Evolutionary conservation across 2,329 filamentous ascomycete species (phyloP).

Genomic region (Beauveria asiatica): DNA sequence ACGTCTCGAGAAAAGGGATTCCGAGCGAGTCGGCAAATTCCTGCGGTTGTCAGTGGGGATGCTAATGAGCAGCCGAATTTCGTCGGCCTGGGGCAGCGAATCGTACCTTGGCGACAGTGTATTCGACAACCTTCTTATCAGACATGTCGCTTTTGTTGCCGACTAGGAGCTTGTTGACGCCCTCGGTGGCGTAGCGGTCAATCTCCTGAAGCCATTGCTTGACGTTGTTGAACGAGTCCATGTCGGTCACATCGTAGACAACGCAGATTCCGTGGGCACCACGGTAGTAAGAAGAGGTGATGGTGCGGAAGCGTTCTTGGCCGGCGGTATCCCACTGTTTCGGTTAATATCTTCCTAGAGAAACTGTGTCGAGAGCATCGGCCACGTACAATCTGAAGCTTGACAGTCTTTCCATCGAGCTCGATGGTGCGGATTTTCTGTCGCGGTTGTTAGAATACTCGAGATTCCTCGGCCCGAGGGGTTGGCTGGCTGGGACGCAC

Average conservation of each 20-base stretch:
- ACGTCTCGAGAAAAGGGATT: constrained; percentile 99
- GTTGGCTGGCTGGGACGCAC: constrained; percentile 47
- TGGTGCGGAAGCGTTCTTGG: constrained; percentile 98
- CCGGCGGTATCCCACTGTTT: constrained; percentile 94
- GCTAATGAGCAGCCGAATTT: background rate
- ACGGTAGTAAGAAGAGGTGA: constrained; percentile 99
- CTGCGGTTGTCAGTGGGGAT: constrained; percentile 36
- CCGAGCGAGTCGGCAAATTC: constrained; percentile 98
- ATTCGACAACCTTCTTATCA: constrained; percentile 99
- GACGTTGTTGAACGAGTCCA: constrained; percentile 99
- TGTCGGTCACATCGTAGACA: constrained; percentile 99
- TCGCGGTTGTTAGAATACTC: background rate
- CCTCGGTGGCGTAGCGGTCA: constrained; percentile 96
- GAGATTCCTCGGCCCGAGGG: background rate
- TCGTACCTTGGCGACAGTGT: constrained; percentile 94
- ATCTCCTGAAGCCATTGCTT: constrained; percentile 99
- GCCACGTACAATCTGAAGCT: constrained; percentile 87
- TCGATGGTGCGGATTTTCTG: constrained; percentile 99
- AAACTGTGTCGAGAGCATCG: background rate
- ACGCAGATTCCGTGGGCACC: constrained; percentile 99
- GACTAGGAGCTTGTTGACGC: constrained; percentile 97
- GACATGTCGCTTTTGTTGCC: constrained; percentile 99
- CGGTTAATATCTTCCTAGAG: background rate
- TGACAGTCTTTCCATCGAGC: constrained; percentile 98
- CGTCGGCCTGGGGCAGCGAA: background rate